These are phyloP conservation scores for Xylaria sp. DNA, from an alignment of 2,329 filamentous ascomycete genomes.

Conservation along the genomic window DNA sequence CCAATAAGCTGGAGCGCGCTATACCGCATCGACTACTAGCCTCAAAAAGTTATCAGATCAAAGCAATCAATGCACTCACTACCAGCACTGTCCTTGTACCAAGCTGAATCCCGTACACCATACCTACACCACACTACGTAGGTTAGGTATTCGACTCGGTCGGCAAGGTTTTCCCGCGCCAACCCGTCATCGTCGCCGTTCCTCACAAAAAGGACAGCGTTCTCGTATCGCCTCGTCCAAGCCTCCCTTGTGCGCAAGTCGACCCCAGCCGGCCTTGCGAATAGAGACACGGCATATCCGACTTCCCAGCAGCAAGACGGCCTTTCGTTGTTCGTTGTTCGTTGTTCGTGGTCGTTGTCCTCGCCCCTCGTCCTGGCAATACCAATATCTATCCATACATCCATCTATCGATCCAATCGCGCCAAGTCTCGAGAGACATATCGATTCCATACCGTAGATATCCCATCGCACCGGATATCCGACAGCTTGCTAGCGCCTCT, in stretches of 20 bases:
- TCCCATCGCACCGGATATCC: background rate
- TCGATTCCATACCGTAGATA: background rate
- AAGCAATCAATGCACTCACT: slow-evolving; percentile 27
- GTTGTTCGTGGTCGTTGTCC: background rate
- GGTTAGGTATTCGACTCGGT: slow-evolving; percentile 1
- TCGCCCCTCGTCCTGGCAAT: background rate
- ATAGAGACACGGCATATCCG: slow-evolving; percentile 15
- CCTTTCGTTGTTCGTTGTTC: background rate
- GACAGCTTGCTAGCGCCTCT: background rate
- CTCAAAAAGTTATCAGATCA: slow-evolving; percentile 41
- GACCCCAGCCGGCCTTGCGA: background rate
- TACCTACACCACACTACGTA: slow-evolving; percentile 21
- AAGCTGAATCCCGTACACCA: slow-evolving; percentile 17
- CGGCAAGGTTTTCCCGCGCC: slow-evolving; percentile 40
- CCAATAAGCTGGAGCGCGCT: slow-evolving; percentile 16
- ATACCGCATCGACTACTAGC: slow-evolving; percentile 29
- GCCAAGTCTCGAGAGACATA: background rate
- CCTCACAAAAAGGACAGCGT: slow-evolving; percentile 3
- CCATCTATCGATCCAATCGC: background rate
- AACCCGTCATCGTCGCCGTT: slow-evolving; percentile 28
- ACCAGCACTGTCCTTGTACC: slow-evolving; percentile 20
- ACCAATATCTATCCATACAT: no score
- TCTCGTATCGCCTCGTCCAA: background rate
- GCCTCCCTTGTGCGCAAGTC: slow-evolving; percentile 4
- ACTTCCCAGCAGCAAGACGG: background rate